These are phyloP conservation scores for Fusarium ramigenum DNA, from an alignment of 2,329 filamentous ascomycete species.

Conservation along the genomic window DNA sequence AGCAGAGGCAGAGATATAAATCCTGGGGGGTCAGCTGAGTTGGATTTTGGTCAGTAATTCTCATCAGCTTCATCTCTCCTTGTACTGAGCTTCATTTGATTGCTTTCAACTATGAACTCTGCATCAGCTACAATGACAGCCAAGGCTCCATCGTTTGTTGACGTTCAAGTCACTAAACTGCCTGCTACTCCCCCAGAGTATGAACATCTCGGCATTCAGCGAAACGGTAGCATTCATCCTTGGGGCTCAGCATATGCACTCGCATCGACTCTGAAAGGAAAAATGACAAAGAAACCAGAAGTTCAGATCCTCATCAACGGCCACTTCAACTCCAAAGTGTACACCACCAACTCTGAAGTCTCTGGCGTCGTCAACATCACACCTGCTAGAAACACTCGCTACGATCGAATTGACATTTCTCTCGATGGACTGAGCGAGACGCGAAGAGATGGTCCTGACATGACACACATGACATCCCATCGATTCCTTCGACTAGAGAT, in stretches of 20 bases:
- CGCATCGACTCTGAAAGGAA: slow-evolving; percentile 9
- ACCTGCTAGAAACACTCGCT: slow-evolving; percentile 22
- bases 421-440: slow-evolving; percentile 32
- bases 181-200: slow-evolving; percentile 24
- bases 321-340: slow-evolving; percentile 40
- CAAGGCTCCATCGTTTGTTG: slow-evolving; percentile 15
- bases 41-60: neutral
- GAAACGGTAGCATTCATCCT: slow-evolving; percentile 7
- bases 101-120: neutral
- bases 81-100: neutral
- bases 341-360: slow-evolving; percentile 38
- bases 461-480: slow-evolving; percentile 31
- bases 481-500: slow-evolving; percentile 38
- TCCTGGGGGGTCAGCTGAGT: neutral
- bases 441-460: slow-evolving; percentile 35
- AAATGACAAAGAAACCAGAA: slow-evolving; percentile 17
- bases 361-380: slow-evolving; percentile 32
- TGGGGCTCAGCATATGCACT: slow-evolving; percentile 22
- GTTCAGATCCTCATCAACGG: slow-evolving; percentile 24
- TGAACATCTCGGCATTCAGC: slow-evolving; percentile 28
- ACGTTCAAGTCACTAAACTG: slow-evolving; percentile 21
- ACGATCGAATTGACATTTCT: slow-evolving; percentile 27
- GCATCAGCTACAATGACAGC: slow-evolving; percentile 9
- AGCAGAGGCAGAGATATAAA: slow-evolving; percentile 1
- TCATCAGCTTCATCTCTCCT: neutral